These are phyloP conservation scores for Penicillium sp. DNA, from an alignment of 2,329 filamentous ascomycete genomes.

Conservation along the genomic window DNA sequence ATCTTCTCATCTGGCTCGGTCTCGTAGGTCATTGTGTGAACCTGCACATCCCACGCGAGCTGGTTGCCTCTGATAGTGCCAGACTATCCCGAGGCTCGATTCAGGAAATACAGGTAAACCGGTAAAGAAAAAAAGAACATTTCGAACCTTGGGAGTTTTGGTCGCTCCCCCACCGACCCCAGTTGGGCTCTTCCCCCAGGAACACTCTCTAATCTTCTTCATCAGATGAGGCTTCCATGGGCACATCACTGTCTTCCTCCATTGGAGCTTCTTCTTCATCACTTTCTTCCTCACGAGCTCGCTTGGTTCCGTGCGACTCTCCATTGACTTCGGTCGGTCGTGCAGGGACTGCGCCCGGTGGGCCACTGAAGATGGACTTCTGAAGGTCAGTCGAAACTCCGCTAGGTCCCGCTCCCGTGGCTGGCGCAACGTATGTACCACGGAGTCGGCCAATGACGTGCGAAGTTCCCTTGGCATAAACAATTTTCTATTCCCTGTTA, in stretches of 20 bases:
- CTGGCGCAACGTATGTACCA: slow-evolving; percentile 77
- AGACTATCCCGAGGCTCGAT: slow-evolving; percentile 19
- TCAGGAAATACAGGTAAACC: slow-evolving; percentile 10
- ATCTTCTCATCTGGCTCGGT: slow-evolving; percentile 88
- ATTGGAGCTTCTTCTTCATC: slow-evolving; percentile 55
- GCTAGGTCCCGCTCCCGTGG: slow-evolving; percentile 48
- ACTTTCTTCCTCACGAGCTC: slow-evolving; percentile 65
- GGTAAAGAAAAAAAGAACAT: not conserved
- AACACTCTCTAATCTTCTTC: slow-evolving; percentile 63
- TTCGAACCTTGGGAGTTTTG: slow-evolving; percentile 11
- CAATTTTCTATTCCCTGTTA: slow-evolving; percentile 66
- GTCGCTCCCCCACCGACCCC: slow-evolving; percentile 5
- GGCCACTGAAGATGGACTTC: slow-evolving; percentile 76
- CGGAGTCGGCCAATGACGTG: slow-evolving; percentile 87
- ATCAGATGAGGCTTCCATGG: slow-evolving; percentile 70
- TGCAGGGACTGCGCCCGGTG: slow-evolving; percentile 45
- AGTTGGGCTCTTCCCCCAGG: not conserved
- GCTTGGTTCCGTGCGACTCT: slow-evolving; percentile 64
- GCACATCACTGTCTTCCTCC: slow-evolving; percentile 69
- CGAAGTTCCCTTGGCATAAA: slow-evolving; percentile 87
- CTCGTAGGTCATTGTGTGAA: slow-evolving; percentile 78
- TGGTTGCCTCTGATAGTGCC: slow-evolving; percentile 42
- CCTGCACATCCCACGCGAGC: slow-evolving; percentile 70
- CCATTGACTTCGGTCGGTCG: slow-evolving; percentile 48
- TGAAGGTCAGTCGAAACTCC: slow-evolving; percentile 71